phyloP scores from a whole-genome alignment of 257 asterid genomes.

The Eustoma russellianum region DNA sequence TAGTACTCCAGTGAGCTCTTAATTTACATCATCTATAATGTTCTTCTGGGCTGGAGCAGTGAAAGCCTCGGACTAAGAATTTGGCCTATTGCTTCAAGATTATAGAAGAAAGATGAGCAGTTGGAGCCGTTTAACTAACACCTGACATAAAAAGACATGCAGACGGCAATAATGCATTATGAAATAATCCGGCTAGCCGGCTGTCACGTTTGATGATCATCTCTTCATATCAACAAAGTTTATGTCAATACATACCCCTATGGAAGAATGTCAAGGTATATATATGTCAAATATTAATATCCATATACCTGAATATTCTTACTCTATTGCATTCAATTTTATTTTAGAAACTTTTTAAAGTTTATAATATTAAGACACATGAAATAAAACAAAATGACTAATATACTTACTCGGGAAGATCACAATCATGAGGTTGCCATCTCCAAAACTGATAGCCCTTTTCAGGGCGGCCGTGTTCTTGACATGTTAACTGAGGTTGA shows the following conservation, averaged over 20 bases:
- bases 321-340: too few relatives aligned
- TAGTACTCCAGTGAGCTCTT: too few relatives aligned
- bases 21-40: too few relatives aligned
- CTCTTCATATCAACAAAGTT: too few relatives aligned
- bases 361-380: background rate
- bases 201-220: background rate
- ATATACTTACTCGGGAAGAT: constrained; percentile 57
- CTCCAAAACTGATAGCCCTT: constrained; percentile 73
- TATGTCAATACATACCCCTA: too few relatives aligned
- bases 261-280: too few relatives aligned
- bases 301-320: too few relatives aligned
- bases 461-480: constrained; percentile 79
- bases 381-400: background rate
- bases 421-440: constrained; percentile 86
- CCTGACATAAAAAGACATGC: background rate
- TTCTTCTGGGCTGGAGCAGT: too few relatives aligned
- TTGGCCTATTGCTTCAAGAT: too few relatives aligned
- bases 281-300: too few relatives aligned
- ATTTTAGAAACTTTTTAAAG: too few relatives aligned
- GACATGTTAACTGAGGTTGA: constrained; percentile 92
- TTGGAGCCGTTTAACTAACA: constrained; percentile 12
- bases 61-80: too few relatives aligned
- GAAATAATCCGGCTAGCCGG: background rate
- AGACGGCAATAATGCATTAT: background rate
- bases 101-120: background rate